Evolutionary conservation across 768 basidiomycete species (phyloP).

Genomic region (Macrolepiota albuminosa): DNA sequence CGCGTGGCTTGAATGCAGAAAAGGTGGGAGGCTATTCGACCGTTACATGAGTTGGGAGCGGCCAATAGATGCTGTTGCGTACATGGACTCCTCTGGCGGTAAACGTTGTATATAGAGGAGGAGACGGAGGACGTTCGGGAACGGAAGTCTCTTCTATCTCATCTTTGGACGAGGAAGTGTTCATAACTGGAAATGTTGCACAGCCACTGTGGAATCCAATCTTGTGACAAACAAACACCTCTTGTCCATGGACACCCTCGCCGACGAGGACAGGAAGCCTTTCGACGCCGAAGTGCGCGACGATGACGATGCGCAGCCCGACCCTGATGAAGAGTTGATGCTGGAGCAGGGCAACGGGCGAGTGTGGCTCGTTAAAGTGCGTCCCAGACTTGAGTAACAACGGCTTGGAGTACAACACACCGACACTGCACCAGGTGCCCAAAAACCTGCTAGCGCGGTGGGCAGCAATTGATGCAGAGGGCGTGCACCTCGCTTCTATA

Average conservation of each 20-base stretch:
- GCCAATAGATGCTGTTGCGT: constrained; percentile 27
- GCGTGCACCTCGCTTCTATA: constrained; percentile 78
- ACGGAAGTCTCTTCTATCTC: constrained; percentile 56
- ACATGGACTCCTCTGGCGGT: constrained; percentile 70
- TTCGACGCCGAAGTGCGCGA: constrained; percentile 50
- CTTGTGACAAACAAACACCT: neutral
- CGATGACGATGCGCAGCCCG: constrained; percentile 60
- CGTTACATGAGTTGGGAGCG: constrained; percentile 14
- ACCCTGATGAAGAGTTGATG: constrained; percentile 82
- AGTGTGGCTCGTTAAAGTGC: constrained; percentile 85
- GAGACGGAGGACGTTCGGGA: constrained; percentile 62
- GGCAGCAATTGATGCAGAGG: constrained; percentile 69
- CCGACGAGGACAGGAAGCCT: constrained; percentile 68
- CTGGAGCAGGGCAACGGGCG: constrained; percentile 67
- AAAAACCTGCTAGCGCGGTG: constrained; percentile 84
- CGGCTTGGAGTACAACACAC: neutral
- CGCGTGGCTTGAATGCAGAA: constrained; percentile 75
- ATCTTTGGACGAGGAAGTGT: constrained; percentile 29
- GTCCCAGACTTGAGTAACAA: constrained; percentile 12
- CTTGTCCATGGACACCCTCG: constrained; percentile 1
- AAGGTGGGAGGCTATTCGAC: constrained; percentile 63
- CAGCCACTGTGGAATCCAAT: constrained; percentile 1
- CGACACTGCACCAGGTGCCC: constrained; percentile 54
- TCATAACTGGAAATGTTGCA: constrained; percentile 11
- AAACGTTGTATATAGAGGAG: constrained; percentile 70